Evolutionary conservation across 305 asterid species (phyloP).

Genomic region (Fraxinus paxiana): DNA sequence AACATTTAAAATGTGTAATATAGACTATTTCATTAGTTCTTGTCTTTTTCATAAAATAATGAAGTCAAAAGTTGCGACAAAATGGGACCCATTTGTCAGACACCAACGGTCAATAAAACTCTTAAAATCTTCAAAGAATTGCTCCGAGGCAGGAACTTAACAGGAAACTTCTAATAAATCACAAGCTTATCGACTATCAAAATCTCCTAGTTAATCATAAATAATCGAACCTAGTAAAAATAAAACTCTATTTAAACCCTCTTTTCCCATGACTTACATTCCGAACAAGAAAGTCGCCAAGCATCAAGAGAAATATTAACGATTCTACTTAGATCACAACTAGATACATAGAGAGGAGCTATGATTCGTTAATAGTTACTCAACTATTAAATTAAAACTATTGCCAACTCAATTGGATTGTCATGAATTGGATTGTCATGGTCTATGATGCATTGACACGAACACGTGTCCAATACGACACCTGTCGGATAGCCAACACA

Average conservation of each 20-base stretch:
- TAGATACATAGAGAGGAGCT: not conserved
- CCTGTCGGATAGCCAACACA: not conserved
- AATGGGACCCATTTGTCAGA: too few relatives aligned
- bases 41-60: not conserved
- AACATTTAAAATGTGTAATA: not conserved
- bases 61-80: not conserved
- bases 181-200: not conserved
- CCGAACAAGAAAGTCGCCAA: not conserved
- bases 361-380: not conserved
- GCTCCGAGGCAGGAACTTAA: not conserved
- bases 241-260: not conserved
- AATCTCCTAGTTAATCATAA: not conserved
- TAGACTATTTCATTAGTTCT: not conserved
- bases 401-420: not conserved
- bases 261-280: not conserved
- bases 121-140: not conserved
- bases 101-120: not conserved
- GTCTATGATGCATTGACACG: not conserved
- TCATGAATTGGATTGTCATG: not conserved
- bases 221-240: not conserved
- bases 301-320: not conserved
- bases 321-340: not conserved
- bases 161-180: not conserved
- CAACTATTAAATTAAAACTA: not conserved
- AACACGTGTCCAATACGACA: not conserved